Percentiles rank a stretch among this genome's conserved stretches.
phyloP scores from a whole-genome alignment of 2,329 filamentous ascomycete species.

The Epichloe amarillans region DNA sequence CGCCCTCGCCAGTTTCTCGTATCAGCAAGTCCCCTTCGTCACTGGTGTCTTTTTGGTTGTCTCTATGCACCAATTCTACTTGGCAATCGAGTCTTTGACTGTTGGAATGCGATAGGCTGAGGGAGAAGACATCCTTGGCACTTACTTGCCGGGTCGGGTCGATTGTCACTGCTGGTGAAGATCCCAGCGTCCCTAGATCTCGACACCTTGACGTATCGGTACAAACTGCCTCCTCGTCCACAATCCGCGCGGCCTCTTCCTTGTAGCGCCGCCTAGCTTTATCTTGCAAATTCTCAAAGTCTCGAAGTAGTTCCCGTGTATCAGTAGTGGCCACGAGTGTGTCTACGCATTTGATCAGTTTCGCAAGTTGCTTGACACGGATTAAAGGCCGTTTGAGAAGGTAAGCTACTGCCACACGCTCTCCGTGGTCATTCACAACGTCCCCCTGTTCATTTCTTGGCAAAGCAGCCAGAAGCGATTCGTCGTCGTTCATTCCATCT shows the following conservation, averaged over 20 bases:
- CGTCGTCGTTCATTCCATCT: constrained; percentile 39
- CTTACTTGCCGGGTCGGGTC: constrained; percentile 70
- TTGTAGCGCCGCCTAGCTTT: constrained; percentile 54
- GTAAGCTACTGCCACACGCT: constrained; percentile 88
- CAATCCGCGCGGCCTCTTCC: constrained; percentile 56
- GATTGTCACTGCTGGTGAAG: constrained; percentile 56
- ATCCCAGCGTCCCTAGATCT: constrained; percentile 63
- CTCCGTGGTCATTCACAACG: constrained; percentile 60
- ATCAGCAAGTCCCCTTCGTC: constrained; percentile 77
- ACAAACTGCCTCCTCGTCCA: constrained; percentile 74
- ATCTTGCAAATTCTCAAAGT: constrained; percentile 60
- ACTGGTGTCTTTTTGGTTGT: constrained; percentile 54
- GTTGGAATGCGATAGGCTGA: constrained; percentile 76
- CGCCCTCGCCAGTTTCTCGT: constrained; percentile 68
- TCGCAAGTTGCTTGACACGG: constrained; percentile 74
- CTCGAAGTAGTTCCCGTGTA: constrained; percentile 25
- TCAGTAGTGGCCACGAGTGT: constrained; percentile 36
- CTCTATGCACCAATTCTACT: constrained; percentile 74
- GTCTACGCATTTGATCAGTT: constrained; percentile 61
- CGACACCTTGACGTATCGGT: constrained; percentile 73
- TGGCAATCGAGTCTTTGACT: constrained; percentile 83
- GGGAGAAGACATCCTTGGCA: constrained; percentile 79
- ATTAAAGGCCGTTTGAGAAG: constrained; percentile 81
- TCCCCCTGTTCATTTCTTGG: constrained; percentile 52
- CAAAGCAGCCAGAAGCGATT: constrained; percentile 45